A percentile compares a stretch with the other conserved stretches of the same genome.
These are phyloP conservation scores for Colletotrichum simmondsii DNA, from an alignment of 2,329 filamentous ascomycete species.

Conservation along the genomic window DNA sequence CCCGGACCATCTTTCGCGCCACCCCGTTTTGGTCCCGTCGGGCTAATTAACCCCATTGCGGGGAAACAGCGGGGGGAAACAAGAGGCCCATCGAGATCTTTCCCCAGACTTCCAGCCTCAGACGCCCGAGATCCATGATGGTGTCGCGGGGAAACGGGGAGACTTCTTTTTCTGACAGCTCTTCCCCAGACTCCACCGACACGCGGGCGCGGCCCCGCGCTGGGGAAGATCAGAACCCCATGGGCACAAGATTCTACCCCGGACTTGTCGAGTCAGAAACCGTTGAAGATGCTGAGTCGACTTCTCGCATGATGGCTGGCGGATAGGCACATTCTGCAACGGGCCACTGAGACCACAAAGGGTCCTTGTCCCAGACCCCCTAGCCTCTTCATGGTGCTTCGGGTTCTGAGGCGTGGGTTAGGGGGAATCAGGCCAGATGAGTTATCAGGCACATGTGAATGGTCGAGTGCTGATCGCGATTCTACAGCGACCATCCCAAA, in stretches of 20 bases:
- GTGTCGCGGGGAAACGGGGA: neutral
- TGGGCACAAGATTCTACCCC: constrained; percentile 12
- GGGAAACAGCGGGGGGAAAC: neutral
- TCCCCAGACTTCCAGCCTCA: neutral
- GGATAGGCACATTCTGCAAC: neutral
- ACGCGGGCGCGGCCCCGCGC: neutral
- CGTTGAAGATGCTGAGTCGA: neutral
- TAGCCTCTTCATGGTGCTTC: neutral
- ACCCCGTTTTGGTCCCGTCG: neutral
- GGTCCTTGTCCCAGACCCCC: neutral
- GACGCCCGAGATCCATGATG: neutral
- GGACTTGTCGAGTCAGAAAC: constrained; percentile 16
- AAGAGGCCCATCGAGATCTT: neutral
- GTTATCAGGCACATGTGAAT: neutral
- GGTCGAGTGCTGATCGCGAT: neutral
- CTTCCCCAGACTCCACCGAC: neutral
- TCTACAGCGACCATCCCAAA: neutral
- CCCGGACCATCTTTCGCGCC: neutral
- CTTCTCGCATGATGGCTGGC: neutral
- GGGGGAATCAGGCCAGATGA: neutral
- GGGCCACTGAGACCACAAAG: neutral
- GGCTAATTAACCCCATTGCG: neutral
- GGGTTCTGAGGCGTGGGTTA: neutral
- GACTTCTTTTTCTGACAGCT: neutral
- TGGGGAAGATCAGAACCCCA: neutral